Evolutionary conservation across 2,329 filamentous ascomycete species (phyloP).

Genomic region (Monilinia vaccinii-corymbosi): DNA sequence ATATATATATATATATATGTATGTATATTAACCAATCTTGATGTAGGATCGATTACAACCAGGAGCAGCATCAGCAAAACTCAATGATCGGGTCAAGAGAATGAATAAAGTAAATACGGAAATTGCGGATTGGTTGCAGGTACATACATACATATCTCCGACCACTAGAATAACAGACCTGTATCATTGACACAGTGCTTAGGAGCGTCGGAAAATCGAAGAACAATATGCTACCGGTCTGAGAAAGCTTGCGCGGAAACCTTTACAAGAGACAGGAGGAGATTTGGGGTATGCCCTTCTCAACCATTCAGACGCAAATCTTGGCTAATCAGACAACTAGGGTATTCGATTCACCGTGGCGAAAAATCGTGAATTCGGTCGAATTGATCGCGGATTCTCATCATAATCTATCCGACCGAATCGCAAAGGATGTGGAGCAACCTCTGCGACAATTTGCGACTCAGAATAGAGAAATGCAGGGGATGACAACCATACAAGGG

Average conservation of each 20-base stretch:
- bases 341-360: conserved; percentile 85
- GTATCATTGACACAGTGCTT: conserved; percentile 19
- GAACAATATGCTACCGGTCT: conserved; percentile 79
- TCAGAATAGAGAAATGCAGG: conserved; percentile 66
- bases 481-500: conserved; percentile 70
- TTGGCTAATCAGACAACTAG: conserved; percentile 38
- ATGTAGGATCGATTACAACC: conserved; percentile 71
- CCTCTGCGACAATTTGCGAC: conserved; percentile 69
- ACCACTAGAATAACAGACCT: conserved; percentile 9
- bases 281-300: conserved; percentile 70
- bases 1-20: not conserved
- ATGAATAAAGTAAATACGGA: conserved; percentile 80
- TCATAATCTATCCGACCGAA: conserved; percentile 66
- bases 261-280: conserved; percentile 63
- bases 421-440: conserved; percentile 81
- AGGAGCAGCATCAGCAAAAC: conserved; percentile 66
- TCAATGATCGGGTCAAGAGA: conserved; percentile 80
- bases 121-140: conserved; percentile 95
- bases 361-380: conserved; percentile 71
- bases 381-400: conserved; percentile 79
- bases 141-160: conserved; percentile 47
- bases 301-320: not conserved
- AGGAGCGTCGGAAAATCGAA: conserved; percentile 91
- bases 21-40: not conserved
- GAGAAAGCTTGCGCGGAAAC: conserved; percentile 68